These are phyloP conservation scores for Fusarium brevicatenulatum DNA, from an alignment of 2,329 filamentous ascomycete genomes.

Conservation along the genomic window DNA sequence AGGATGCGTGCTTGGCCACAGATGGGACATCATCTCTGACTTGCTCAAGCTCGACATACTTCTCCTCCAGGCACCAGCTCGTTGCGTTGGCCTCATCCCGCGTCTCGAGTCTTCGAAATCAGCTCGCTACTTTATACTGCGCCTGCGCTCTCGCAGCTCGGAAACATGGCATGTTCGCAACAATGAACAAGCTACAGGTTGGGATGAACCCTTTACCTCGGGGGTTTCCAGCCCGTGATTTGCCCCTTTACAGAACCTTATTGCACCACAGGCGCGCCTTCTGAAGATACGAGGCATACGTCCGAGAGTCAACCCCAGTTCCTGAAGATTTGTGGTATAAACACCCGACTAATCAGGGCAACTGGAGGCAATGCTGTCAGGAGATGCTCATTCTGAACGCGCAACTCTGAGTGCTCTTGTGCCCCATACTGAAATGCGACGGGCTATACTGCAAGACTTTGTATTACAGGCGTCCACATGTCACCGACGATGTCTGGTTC, in stretches of 20 bases:
- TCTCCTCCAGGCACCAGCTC: neutral
- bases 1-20: neutral
- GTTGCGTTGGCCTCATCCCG: accelerated
- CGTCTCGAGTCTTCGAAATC: neutral
- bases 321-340: neutral
- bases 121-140: neutral
- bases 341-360: neutral
- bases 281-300: accelerated
- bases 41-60: too few relatives aligned
- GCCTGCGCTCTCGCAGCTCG: accelerated
- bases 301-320: neutral
- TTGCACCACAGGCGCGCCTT: neutral
- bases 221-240: neutral
- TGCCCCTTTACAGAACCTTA: neutral
- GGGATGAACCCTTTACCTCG: neutral
- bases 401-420: neutral
- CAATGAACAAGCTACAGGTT: neutral
- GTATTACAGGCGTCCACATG: accelerated
- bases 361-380: neutral
- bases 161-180: neutral
- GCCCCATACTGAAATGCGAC: neutral
- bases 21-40: neutral
- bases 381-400: neutral
- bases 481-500: neutral
- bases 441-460: accelerated